A percentile compares a stretch with the other conserved stretches of the same genome.
phyloP scores from a whole-genome alignment of 2,329 filamentous ascomycete genomes.

The Pseudonectria buxi region DNA sequence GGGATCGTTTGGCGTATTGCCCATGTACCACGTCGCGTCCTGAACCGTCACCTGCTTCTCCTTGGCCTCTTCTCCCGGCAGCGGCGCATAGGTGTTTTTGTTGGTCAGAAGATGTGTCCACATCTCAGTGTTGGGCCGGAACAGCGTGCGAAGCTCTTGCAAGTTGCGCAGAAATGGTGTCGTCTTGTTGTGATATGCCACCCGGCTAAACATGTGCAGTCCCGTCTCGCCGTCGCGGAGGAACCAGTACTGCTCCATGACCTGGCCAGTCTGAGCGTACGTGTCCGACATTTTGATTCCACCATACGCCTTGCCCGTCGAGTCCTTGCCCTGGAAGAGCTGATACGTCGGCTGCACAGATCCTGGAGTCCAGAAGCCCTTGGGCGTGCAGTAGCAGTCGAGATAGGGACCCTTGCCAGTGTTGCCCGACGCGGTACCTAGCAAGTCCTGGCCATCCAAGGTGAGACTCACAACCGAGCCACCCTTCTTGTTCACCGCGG shows the following conservation, averaged over 20 bases:
- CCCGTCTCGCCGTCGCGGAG: slow-evolving; percentile 56
- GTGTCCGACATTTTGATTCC: slow-evolving; percentile 54
- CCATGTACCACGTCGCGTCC: slow-evolving; percentile 57
- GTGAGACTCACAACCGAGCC: slow-evolving; percentile 30
- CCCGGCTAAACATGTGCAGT: slow-evolving; percentile 53
- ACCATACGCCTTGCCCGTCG: slow-evolving; percentile 45
- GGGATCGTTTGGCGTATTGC: slow-evolving; percentile 44
- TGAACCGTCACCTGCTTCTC: slow-evolving; percentile 45
- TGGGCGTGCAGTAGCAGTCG: slow-evolving; percentile 56
- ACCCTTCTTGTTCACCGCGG: slow-evolving; percentile 29
- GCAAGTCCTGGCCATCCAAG: slow-evolving; percentile 39
- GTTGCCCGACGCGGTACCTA: slow-evolving; percentile 32
- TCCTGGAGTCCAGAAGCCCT: slow-evolving; percentile 54
- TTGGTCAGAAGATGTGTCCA: slow-evolving; percentile 59
- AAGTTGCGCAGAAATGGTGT: slow-evolving; percentile 50
- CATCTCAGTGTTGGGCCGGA: slow-evolving; percentile 51
- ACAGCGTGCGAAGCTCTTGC: slow-evolving; percentile 55
- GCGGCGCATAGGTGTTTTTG: slow-evolving; percentile 45
- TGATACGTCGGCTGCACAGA: slow-evolving; percentile 37
- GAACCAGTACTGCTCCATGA: slow-evolving; percentile 60
- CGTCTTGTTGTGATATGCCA: slow-evolving; percentile 52
- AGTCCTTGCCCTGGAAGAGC: slow-evolving; percentile 40
- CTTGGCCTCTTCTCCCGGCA: slow-evolving; percentile 28
- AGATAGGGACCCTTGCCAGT: slow-evolving; percentile 51
- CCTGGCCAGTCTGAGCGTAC: slow-evolving; percentile 50